Evolutionary conservation across 345 rosid genomes (phyloP).

Genomic region (Euphorbia lathyris): DNA sequence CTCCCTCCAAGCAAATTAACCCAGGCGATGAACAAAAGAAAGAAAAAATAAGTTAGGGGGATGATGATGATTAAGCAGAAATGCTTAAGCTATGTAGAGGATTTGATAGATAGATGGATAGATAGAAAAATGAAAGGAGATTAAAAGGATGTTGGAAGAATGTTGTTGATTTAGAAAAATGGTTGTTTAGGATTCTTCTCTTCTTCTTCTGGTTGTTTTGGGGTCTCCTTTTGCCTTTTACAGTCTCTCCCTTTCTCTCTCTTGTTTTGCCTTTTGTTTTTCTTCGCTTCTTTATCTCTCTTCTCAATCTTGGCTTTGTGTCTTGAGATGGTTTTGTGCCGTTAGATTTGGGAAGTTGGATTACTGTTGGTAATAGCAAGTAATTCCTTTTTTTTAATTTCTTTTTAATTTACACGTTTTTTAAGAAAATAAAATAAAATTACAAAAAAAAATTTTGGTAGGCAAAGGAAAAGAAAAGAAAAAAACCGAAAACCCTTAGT

Average conservation of each 20-base stretch:
- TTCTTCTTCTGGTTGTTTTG: neutral
- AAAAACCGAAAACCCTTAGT: too few relatives aligned
- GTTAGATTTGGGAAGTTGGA: slow-evolving; percentile 39
- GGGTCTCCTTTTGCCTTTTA: slow-evolving; percentile 4
- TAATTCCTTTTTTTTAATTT: neutral
- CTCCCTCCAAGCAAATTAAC: neutral
- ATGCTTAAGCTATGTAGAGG: neutral
- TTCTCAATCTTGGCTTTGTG: neutral
- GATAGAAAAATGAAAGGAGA: too few relatives aligned
- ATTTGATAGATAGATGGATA: neutral
- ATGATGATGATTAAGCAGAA: neutral
- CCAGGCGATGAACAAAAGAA: neutral
- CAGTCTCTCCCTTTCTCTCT: slow-evolving; percentile 9
- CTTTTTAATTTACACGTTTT: neutral
- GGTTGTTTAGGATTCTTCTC: neutral
- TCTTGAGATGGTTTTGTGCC: slow-evolving; percentile 27
- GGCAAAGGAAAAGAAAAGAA: too few relatives aligned
- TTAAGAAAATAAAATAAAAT: neutral
- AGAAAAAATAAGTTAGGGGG: neutral
- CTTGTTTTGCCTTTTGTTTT: neutral
- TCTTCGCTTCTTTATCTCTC: slow-evolving; percentile 18
- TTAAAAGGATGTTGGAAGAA: neutral
- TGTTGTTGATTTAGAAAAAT: neutral
- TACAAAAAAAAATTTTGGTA: too few relatives aligned
- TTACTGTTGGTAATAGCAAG: slow-evolving; percentile 22